These are phyloP conservation scores for Apiospora sp. DNA, from an alignment of 2,329 filamentous ascomycete species.

Conservation along the genomic window DNA sequence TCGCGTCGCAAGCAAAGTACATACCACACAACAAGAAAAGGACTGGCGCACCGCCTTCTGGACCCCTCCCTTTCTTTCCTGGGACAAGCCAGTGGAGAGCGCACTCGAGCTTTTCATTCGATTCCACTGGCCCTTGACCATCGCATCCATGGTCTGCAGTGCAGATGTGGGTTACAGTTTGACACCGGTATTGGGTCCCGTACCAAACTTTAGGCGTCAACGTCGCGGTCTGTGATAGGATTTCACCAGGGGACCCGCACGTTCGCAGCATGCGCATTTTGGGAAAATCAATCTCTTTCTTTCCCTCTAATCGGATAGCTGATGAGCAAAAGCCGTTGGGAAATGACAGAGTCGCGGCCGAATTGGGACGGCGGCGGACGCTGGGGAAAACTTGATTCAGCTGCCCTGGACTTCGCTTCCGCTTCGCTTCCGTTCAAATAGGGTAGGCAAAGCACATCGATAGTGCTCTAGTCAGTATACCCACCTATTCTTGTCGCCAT, in stretches of 20 bases:
- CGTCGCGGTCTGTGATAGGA: slow-evolving; percentile 15
- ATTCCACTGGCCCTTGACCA: not conserved
- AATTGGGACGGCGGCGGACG: not conserved
- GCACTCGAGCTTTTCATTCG: slow-evolving; percentile 7
- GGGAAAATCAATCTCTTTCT: slow-evolving; percentile 9
- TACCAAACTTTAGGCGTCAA: not conserved
- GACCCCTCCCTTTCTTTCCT: not conserved
- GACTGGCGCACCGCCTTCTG: not conserved
- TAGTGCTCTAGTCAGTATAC: slow-evolving; percentile 3
- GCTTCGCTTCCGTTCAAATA: not conserved
- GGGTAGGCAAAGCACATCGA: not conserved
- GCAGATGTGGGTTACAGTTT: slow-evolving; percentile 19
- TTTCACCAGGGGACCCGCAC: not conserved
- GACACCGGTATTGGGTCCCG: slow-evolving; percentile 16
- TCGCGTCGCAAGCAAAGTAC: slow-evolving; percentile 3
- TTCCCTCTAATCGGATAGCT: not conserved
- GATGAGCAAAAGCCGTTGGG: not conserved
- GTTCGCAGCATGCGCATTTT: slow-evolving; percentile 3
- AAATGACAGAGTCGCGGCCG: not conserved
- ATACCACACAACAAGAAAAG: not conserved
- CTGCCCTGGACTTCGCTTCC: not conserved
- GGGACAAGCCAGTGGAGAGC: not conserved
- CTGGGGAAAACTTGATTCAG: not conserved
- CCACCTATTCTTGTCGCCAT: not conserved
- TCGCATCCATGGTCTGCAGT: not conserved